Evolutionary conservation across 345 rosid genomes (phyloP), one percentile per base, ranked within the genome.

Genomic region (Lepidium aucheri): DNA sequence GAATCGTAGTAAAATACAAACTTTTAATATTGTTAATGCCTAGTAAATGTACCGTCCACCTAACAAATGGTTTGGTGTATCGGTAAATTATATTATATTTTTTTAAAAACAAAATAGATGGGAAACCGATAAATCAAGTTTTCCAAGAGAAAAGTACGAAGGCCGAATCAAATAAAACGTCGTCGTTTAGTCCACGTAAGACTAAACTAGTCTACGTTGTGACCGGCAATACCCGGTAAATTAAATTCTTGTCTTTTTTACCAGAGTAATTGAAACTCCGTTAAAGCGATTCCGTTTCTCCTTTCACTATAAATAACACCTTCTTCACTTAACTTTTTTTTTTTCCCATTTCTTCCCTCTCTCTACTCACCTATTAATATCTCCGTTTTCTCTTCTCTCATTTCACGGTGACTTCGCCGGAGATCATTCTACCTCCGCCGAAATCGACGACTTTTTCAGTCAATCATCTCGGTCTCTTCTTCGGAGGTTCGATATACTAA

Each of bases 281-380:
- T 71, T 56, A 61, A 22, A 16, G 13, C 17, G 20, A 45, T 39
- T 59, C 55, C 28, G 30, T 9, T 24, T 22, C n/a, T 16, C 59
- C 50, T 61, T 40, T 28, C 12, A 18, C 73, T 88, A 88, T 90
- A 88, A 84, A 80, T 81, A 67, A 6, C 73, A 53, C 54, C 74
- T 68, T 69, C 59, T 11, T n/a, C 22, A 0, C 0, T 0, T 5
- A 0, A 12, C 5, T 0, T 0, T 1, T 0, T 7, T 61, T 79
- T 65, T 61, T 51, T 17, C 18, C 26, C 41, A 39, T 28, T 22
- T 40, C 63, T 69, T 69, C 56, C 51, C 20, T 55, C 52, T 70
- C 63, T 49, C 28, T 24, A 38, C 16, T 39, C 72, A 46, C 45
- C 59, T 68, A 41, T 65, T 58, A 57, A 49, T 73, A 44, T 54